Evolutionary conservation across 1,139 yeast species (phyloP), one percentile per base, ranked within the genome.

Genomic region (Geotrichum bryndzae): DNA sequence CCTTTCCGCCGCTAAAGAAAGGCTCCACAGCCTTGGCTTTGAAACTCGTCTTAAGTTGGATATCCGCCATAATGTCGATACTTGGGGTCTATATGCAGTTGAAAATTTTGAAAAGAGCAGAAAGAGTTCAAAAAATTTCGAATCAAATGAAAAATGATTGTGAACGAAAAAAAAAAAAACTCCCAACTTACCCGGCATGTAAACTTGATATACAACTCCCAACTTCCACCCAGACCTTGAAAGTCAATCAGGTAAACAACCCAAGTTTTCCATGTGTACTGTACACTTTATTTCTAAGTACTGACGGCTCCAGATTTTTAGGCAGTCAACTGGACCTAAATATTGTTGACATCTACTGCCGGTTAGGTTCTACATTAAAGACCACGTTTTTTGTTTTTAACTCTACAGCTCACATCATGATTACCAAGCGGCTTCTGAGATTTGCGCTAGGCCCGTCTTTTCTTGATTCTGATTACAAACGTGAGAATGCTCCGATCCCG

Each of bases 1-100:
- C 95, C 6, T 95, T 84, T 10, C 95, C 90, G 15, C 97, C 97
- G 11, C 90, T 83, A 72, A 89, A 94, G 70, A 91, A 86, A 23
- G 99, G 98, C 56, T 80, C 81, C 35, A 87, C 76, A 56, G 84
- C 80, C 13, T 76, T 68, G 62, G 80, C 79, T 56, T 75, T 74
- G 68, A 79, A 82, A 25, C 80, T 74, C 3, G 77, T 72, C 62
- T 73, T 78, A 53, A 78, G 41, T 48, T 53, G 62, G 13, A 53
- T 52, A 7, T 53, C 53, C n/a, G 56, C 55, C 60, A 60, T 60
- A 22, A n/a, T 41, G 48, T 41, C 48, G 18, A 41, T 41, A n/a
- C 48, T n/a, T 15, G 7, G 48, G 18, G 33, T 8, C 33, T 29
- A 29, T 7, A 29, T 29, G 7, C 33, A 29, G 10, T 5, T 29